A percentile compares a stretch with the other conserved stretches of the same genome.
These are phyloP conservation scores for Fraxinus dipetala DNA, from an alignment of 305 asterid genomes.

Conservation along the genomic window DNA sequence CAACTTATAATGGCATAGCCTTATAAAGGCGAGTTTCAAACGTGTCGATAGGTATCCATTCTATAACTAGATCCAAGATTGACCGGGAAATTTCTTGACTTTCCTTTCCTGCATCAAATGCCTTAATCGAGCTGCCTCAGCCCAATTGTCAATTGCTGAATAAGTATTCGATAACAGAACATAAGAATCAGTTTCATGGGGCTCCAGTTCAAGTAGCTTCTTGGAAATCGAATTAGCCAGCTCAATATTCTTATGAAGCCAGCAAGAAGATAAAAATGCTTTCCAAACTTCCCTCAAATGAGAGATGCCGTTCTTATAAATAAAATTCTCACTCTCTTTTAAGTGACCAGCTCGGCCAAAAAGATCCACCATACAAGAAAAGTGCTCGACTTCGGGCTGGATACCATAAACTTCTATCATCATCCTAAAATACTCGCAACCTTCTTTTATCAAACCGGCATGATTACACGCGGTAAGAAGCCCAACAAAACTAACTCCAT, in stretches of 20 bases:
- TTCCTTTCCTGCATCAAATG: slow-evolving; percentile 47
- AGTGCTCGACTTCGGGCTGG: slow-evolving; percentile 50
- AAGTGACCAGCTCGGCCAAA: slow-evolving; percentile 67
- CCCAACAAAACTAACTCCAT: slow-evolving; percentile 57
- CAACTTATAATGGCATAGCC: neutral
- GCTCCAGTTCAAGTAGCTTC: slow-evolving; percentile 49
- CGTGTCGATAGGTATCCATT: neutral
- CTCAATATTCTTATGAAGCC: slow-evolving; percentile 61
- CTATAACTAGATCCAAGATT: slow-evolving; percentile 55
- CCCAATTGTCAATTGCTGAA: slow-evolving; percentile 52
- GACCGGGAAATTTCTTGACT: slow-evolving; percentile 50
- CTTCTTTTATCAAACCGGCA: slow-evolving; percentile 64
- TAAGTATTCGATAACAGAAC: slow-evolving; percentile 53
- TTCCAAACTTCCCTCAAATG: slow-evolving; percentile 54
- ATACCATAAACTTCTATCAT: slow-evolving; percentile 49
- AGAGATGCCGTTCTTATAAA: slow-evolving; percentile 42
- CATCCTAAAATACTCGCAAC: slow-evolving; percentile 60
- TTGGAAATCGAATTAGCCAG: slow-evolving; percentile 52
- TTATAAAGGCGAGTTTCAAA: neutral
- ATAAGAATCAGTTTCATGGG: slow-evolving; percentile 43
- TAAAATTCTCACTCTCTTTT: slow-evolving; percentile 51
- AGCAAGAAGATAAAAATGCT: slow-evolving; percentile 52
- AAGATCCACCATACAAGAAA: slow-evolving; percentile 67
- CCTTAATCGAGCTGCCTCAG: slow-evolving; percentile 55
- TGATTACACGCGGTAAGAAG: slow-evolving; percentile 68